Evolutionary conservation across 2,329 filamentous ascomycete species (phyloP).

Genomic region (Chaetomium sp.): DNA sequence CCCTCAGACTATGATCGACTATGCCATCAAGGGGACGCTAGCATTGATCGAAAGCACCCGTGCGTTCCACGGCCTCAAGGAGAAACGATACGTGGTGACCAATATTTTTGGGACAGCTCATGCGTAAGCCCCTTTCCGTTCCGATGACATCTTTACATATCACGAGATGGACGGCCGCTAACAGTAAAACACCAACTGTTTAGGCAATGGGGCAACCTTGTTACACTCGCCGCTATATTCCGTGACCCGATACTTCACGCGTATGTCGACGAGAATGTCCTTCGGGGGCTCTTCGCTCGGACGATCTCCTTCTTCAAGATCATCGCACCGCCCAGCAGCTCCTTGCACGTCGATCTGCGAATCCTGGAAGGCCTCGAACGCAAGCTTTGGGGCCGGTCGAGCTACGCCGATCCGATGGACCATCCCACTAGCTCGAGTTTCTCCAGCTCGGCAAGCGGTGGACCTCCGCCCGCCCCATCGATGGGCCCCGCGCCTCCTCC

Average conservation of each 20-base stretch:
- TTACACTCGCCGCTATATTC: conserved; percentile 80
- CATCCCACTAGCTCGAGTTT: conserved; percentile 19
- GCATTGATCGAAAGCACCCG: conserved; percentile 79
- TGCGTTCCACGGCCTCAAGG: conserved; percentile 63
- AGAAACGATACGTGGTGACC: conserved; percentile 74
- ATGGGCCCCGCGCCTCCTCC: background rate
- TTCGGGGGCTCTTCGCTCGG: conserved; percentile 57
- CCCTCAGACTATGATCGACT: conserved; percentile 41
- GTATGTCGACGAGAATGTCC: conserved; percentile 48
- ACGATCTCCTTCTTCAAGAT: conserved; percentile 72
- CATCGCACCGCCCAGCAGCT: conserved; percentile 66
- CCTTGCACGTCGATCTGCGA: conserved; percentile 64
- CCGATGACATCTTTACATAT: too few species aligned
- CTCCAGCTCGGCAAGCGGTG: conserved; percentile 17
- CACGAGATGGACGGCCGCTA: too few species aligned
- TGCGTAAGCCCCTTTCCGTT: conserved; percentile 58
- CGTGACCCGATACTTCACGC: conserved; percentile 55
- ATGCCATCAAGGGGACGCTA: conserved; percentile 58
- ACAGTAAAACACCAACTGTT: too few species aligned
- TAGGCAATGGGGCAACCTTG: conserved; percentile 89
- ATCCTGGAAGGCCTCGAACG: conserved; percentile 58
- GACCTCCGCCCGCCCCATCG: background rate
- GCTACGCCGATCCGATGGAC: conserved; percentile 12
- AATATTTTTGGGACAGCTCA: conserved; percentile 94
- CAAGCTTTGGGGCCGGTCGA: conserved; percentile 30